A percentile compares a stretch with the other conserved stretches of the same genome.
Conservation (phyloP, 305 asterid species). For the Solanum aculeatissimum region DNA sequence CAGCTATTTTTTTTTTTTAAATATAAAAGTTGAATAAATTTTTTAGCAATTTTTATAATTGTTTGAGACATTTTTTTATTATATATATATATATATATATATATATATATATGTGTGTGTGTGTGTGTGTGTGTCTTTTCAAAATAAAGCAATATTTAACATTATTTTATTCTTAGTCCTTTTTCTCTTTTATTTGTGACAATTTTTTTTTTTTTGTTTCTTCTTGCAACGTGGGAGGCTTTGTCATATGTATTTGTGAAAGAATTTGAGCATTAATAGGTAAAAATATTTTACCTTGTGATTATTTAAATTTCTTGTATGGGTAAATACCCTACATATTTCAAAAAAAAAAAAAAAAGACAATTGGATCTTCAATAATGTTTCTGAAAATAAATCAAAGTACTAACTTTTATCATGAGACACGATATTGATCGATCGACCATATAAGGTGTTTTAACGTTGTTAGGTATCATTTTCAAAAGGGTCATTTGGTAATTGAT, state of each 20-base stretch:
- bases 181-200: background rate
- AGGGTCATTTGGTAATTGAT: no score
- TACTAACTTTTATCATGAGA: background rate
- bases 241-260: background rate
- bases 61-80: background rate
- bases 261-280: background rate
- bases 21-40: background rate
- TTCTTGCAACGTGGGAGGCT: background rate
- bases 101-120: background rate
- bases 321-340: background rate
- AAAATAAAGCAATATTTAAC: background rate
- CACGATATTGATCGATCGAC: background rate
- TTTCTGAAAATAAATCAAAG: background rate
- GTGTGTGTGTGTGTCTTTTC: no score
- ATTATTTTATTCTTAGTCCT: background rate
- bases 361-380: background rate
- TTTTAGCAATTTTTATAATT: background rate
- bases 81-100: background rate
- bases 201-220: background rate
- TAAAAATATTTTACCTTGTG: background rate
- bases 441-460: no score
- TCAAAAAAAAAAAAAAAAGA: background rate
- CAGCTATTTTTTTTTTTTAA: background rate
- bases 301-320: background rate
- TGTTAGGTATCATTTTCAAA: no score